These are phyloP conservation scores for Candida pseudofarinosa DNA, from an alignment of 805 yeast species.

Conservation along the genomic window DNA sequence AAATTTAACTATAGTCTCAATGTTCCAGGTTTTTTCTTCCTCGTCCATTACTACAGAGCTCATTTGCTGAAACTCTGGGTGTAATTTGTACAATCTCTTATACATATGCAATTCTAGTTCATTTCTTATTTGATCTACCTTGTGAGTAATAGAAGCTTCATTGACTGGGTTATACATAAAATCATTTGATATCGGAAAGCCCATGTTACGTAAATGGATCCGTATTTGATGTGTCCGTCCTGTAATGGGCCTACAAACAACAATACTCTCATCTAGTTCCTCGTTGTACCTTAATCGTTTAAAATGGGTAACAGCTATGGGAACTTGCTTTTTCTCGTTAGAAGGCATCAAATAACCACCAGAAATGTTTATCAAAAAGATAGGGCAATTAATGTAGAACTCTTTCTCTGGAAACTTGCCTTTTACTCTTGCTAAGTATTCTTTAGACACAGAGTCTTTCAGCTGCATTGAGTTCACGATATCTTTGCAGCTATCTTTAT, in stretches of 20 bases:
- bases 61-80: slow-evolving; percentile 11
- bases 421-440: slow-evolving; percentile 43
- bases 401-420: slow-evolving; percentile 36
- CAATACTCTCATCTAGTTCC: slow-evolving; percentile 36
- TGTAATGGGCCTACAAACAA: slow-evolving; percentile 46
- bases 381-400: slow-evolving; percentile 34
- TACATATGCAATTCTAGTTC: slow-evolving; percentile 22
- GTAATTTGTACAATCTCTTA: slow-evolving; percentile 11
- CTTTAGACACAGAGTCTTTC: slow-evolving; percentile 28
- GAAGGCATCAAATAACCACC: slow-evolving; percentile 33
- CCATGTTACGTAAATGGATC: slow-evolving; percentile 53
- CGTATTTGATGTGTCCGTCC: slow-evolving; percentile 59
- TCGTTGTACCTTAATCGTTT: slow-evolving; percentile 24
- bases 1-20: slow-evolving; percentile 8
- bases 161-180: slow-evolving; percentile 24
- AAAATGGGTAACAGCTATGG: slow-evolving; percentile 32
- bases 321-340: slow-evolving; percentile 19
- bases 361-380: slow-evolving; percentile 30
- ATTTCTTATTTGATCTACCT: slow-evolving; percentile 15
- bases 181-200: slow-evolving; percentile 88
- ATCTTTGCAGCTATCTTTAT: slow-evolving; percentile 26
- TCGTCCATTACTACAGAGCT: background rate
- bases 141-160: slow-evolving; percentile 5
- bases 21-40: background rate
- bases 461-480: slow-evolving; percentile 29